phyloP scores from a whole-genome alignment of 1,284 basidiomycete genomes.

The Trametes hirsuta region DNA sequence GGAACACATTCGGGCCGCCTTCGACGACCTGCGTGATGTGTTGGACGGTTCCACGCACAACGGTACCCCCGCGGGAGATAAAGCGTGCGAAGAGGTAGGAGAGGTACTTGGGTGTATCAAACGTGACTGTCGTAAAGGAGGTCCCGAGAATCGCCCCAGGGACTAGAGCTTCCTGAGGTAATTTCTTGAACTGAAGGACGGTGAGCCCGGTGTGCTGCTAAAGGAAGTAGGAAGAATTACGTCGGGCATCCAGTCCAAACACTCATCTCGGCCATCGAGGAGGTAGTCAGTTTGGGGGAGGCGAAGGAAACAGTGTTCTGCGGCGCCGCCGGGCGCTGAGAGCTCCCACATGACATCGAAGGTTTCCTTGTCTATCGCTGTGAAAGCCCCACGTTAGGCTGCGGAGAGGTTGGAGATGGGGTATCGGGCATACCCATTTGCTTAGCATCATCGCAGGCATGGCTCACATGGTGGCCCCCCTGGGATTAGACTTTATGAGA shows the following conservation, averaged over 20 bases:
- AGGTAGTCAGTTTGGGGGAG: conserved; percentile 64
- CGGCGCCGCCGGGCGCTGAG: conserved; percentile 55
- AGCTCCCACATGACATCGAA: conserved; percentile 74
- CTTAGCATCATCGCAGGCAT: conserved; percentile 48
- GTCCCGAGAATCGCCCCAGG: conserved; percentile 49
- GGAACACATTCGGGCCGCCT: conserved; percentile 52
- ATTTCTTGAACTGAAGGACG: conserved; percentile 49
- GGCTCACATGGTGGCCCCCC: conserved; percentile 74
- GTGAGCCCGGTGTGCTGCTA: neutral
- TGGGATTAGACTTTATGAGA: conserved; percentile 22
- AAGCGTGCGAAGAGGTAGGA: conserved; percentile 70
- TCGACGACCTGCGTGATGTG: conserved; percentile 71
- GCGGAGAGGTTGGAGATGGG: no score
- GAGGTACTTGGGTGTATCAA: conserved; percentile 71
- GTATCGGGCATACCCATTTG: conserved; percentile 48
- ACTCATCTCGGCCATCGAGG: conserved; percentile 44
- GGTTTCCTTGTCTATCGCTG: conserved; percentile 74
- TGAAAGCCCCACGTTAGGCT: neutral
- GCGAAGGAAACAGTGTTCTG: conserved; percentile 64
- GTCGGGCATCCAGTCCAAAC: conserved; percentile 62
- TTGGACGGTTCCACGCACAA: conserved; percentile 59
- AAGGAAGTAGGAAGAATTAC: conserved; percentile 41
- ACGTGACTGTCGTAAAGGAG: conserved; percentile 66
- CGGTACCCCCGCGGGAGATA: conserved; percentile 57
- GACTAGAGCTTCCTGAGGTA: conserved; percentile 49